A percentile compares a stretch with the other conserved stretches of the same genome.
Conservation (phyloP, 352 stramenopile species). For the Phytopythium helicoides region DNA sequence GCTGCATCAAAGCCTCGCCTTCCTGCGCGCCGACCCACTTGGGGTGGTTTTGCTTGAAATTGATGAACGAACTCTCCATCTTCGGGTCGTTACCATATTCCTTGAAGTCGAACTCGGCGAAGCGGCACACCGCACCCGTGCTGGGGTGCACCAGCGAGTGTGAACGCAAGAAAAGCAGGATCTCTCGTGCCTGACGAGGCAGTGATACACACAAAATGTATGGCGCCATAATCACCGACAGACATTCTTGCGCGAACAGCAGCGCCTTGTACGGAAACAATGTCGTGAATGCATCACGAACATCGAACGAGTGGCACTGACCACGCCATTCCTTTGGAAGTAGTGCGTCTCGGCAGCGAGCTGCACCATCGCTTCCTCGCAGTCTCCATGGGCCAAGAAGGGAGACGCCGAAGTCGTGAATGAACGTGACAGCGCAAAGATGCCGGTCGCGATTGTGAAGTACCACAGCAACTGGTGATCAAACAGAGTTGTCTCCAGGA, state of each 20-base stretch:
- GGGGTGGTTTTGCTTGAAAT: slow-evolving; percentile 93
- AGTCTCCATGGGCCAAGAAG: slow-evolving; percentile 74
- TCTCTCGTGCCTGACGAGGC: slow-evolving; percentile 81
- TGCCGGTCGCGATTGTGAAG: slow-evolving; percentile 86
- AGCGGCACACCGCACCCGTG: slow-evolving; percentile 93
- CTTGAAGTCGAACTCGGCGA: slow-evolving; percentile 97
- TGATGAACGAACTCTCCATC: slow-evolving; percentile 98
- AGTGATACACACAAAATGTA: slow-evolving; percentile 97
- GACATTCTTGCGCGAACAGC: slow-evolving; percentile 92
- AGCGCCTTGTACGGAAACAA: slow-evolving; percentile 95
- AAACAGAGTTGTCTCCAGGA: slow-evolving; percentile 94
- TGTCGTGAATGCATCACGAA: slow-evolving; percentile 84
- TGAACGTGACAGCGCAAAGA: slow-evolving; percentile 80
- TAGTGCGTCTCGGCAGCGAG: slow-evolving; percentile 94
- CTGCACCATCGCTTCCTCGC: slow-evolving; percentile 83
- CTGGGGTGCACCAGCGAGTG: slow-evolving; percentile 92
- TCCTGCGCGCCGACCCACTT: slow-evolving; percentile 77
- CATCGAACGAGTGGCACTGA: slow-evolving; percentile 81
- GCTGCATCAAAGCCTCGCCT: slow-evolving; percentile 69
- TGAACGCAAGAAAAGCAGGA: slow-evolving; percentile 93
- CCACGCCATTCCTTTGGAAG: slow-evolving; percentile 93
- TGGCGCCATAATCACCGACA: slow-evolving; percentile 93
- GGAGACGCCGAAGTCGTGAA: slow-evolving; percentile 72
- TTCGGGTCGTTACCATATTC: slow-evolving; percentile 92
- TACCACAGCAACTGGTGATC: slow-evolving; percentile 97